phyloP scores from a whole-genome alignment of 2,329 filamentous ascomycete genomes.

The Alternaria solani region DNA sequence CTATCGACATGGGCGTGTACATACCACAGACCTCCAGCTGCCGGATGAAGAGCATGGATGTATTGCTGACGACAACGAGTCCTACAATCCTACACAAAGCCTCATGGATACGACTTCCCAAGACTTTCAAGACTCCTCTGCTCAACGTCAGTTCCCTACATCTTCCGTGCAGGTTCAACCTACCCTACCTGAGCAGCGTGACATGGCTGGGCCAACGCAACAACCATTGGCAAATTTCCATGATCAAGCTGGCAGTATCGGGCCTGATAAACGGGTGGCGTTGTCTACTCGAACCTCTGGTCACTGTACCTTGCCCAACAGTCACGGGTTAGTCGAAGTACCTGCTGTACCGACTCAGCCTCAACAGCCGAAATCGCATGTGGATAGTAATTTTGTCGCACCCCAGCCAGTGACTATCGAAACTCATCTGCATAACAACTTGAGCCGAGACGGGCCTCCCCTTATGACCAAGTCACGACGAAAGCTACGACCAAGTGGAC shows the following conservation, averaged over 20 bases:
- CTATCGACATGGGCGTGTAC: not conserved
- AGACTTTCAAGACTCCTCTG: not conserved
- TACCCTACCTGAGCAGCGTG: not conserved
- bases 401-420: not conserved
- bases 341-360: not conserved
- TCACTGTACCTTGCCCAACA: not conserved
- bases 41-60: not conserved
- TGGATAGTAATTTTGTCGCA: not conserved
- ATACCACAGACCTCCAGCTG: not conserved
- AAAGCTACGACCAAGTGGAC: conserved; percentile 3
- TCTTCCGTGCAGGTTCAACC: not conserved
- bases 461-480: conserved; percentile 21
- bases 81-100: not conserved
- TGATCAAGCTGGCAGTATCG: not conserved
- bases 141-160: not conserved
- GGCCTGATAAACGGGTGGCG: not conserved
- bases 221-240: not conserved
- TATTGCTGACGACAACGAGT: not conserved
- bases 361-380: not conserved
- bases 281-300: not conserved
- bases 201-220: not conserved
- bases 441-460: not conserved
- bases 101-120: not conserved
- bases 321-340: not conserved
- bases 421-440: not conserved